Evolutionary conservation across 1,284 basidiomycete species (phyloP), one percentile per base, ranked within the genome.

Genomic region (Rhodotorula sp.): DNA sequence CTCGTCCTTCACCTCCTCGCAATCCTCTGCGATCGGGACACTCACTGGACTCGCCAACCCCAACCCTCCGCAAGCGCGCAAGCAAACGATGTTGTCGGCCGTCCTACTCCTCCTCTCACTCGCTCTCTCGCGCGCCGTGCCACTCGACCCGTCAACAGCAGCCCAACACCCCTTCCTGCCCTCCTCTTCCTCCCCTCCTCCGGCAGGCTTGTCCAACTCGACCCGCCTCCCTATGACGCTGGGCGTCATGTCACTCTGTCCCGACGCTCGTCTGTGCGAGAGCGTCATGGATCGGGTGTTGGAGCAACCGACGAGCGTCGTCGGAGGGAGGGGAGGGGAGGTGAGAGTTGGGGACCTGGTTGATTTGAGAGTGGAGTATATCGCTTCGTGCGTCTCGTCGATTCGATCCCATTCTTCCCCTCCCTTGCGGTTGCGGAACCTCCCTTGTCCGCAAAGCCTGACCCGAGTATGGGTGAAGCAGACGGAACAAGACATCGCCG

Each of bases 191-290:
- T 48, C 32, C 15, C 22, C 29, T n/a, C 54, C 54, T 24, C 34
- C 53, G 22, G 24, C 30, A 8, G 30, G 20, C 30, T 30, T 32
- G 8, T 9, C 2, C 30, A 34, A 54, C 19, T 17, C 58, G 46
- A 29, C 4, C 19, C 56, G 46, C 20, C 61, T 66, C 47, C 55
- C 56, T 2, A 47, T 74, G 29, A 36, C 64, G 1, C 59, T 73
- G 9, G 71, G 68, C 19, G 73, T 73, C 20, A 74, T 74, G 73
- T 61, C 56, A 11, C 59, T 54, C 46, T 74, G 73, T 32, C 73
- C 73, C 5, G 73, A 74, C 56, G 73, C 73, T 0, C 29, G 59
- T n/a, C 54, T 71, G 20, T 66, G 59, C 59, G 67, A 63, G 30
- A 39, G 55, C 10, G n/a, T 67, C 22, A 62, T 59, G n/a, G 68